Conservation (phyloP, 768 basidiomycete species). For the Termitomyces sp. region DNA sequence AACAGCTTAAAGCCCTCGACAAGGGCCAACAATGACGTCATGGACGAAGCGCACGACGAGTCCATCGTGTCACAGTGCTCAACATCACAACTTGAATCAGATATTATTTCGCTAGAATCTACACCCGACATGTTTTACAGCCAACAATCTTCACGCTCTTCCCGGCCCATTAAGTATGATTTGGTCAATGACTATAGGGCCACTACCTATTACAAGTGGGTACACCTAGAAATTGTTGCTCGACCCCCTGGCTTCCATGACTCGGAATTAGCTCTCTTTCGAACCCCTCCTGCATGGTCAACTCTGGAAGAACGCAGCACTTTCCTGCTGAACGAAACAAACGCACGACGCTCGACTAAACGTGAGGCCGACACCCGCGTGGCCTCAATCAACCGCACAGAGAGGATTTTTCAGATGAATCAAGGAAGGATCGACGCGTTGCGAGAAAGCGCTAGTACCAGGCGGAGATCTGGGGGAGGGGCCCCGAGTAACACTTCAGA, state of each 20-base stretch:
- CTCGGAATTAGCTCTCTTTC: slow-evolving; percentile 27
- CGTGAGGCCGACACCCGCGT: not conserved
- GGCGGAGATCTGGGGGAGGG: slow-evolving; percentile 1
- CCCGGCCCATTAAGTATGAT: slow-evolving; percentile 4
- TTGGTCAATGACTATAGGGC: slow-evolving; percentile 9
- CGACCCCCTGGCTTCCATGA: slow-evolving; percentile 11
- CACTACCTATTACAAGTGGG: slow-evolving; percentile 10
- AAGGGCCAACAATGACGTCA: not conserved
- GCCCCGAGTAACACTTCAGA: not conserved
- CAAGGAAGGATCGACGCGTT: slow-evolving; percentile 10
- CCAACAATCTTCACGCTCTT: not conserved
- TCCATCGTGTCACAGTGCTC: not conserved
- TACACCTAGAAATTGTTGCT: not conserved
- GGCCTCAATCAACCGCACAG: slow-evolving; percentile 7
- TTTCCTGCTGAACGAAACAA: not conserved
- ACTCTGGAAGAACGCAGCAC: slow-evolving; percentile 14
- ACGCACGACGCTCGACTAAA: not conserved
- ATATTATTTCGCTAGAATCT: slow-evolving; percentile 1
- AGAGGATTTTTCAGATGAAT: slow-evolving; percentile 7
- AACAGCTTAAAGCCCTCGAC: slow-evolving; percentile 15
- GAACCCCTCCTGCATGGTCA: slow-evolving; percentile 31
- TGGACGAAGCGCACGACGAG: not conserved
- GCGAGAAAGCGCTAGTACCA: slow-evolving; percentile 8
- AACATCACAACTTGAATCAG: not conserved
- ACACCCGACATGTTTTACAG: slow-evolving; percentile 13